These are phyloP conservation scores for Pseudogymnoascus pannorum DNA, from an alignment of 2,329 filamentous ascomycete species.

Conservation along the genomic window DNA sequence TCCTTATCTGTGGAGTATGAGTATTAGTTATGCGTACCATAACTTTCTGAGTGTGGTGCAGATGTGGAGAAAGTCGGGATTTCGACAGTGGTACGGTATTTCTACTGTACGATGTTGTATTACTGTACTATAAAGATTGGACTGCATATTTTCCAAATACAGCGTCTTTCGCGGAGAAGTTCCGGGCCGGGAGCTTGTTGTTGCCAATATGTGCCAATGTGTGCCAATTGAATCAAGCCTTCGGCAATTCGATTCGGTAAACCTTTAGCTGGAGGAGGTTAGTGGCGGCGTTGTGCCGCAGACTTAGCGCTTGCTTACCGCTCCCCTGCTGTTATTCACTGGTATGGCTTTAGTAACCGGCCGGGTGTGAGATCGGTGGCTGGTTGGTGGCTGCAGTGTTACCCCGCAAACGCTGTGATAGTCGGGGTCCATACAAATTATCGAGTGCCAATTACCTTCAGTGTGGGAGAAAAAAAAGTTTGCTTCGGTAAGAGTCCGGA, in stretches of 20 bases:
- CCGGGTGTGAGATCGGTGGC: not conserved
- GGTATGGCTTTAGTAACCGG: not conserved
- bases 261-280: not conserved
- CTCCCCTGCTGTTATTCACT: not conserved
- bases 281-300: not conserved
- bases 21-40: not conserved
- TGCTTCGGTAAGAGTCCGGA: not conserved
- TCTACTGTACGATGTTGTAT: not conserved
- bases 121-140: not conserved
- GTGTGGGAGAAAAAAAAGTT: not conserved
- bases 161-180: not conserved
- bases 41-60: not conserved
- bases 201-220: not conserved
- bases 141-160: not conserved
- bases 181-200: not conserved
- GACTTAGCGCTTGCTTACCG: not conserved
- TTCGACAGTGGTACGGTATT: not conserved
- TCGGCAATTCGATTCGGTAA: not conserved
- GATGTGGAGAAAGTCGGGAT: not conserved
- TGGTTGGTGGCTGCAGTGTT: not conserved
- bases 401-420: not conserved
- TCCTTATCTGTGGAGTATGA: not conserved
- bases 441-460: not conserved
- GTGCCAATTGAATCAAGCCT: not conserved
- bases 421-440: not conserved